A percentile compares a stretch with the other conserved stretches of the same genome.
phyloP scores from a whole-genome alignment of 257 asterid genomes.

The Anisodus acutangulus region DNA sequence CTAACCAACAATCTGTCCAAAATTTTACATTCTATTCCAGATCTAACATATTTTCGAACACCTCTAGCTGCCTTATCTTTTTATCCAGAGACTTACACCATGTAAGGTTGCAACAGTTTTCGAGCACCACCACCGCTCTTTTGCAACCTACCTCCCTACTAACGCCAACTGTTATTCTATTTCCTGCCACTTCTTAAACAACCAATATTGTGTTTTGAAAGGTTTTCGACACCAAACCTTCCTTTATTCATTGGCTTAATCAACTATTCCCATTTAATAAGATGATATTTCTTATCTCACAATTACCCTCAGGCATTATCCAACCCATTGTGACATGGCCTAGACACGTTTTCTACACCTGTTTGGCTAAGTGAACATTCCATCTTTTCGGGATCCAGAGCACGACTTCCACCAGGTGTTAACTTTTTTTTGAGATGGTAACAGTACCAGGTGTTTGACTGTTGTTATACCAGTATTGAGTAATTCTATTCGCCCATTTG shows the following conservation, averaged over 20 bases:
- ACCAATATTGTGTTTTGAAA: background rate
- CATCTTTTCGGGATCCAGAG: background rate
- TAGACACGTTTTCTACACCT: background rate
- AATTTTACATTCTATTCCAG: slow-evolving; percentile 12
- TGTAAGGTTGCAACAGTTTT: background rate
- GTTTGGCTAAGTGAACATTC: background rate
- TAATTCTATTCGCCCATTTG: background rate
- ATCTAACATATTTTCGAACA: background rate
- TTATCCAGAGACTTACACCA: background rate
- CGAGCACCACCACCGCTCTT: background rate
- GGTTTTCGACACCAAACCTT: background rate
- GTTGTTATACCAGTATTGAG: background rate
- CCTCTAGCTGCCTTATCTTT: background rate
- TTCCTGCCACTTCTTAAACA: background rate
- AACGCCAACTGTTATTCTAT: background rate
- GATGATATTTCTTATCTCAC: background rate
- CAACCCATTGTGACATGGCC: background rate
- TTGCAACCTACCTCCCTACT: background rate
- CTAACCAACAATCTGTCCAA: background rate
- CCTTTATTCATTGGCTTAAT: background rate
- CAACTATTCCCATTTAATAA: background rate
- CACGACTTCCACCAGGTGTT: background rate
- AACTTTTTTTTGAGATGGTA: too few relatives aligned
- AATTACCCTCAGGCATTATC: background rate
- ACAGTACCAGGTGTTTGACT: too few relatives aligned